Evolutionary conservation across 139 green algal species (phyloP).

Genomic region (Auxenochlorella pyrenoidosa): DNA sequence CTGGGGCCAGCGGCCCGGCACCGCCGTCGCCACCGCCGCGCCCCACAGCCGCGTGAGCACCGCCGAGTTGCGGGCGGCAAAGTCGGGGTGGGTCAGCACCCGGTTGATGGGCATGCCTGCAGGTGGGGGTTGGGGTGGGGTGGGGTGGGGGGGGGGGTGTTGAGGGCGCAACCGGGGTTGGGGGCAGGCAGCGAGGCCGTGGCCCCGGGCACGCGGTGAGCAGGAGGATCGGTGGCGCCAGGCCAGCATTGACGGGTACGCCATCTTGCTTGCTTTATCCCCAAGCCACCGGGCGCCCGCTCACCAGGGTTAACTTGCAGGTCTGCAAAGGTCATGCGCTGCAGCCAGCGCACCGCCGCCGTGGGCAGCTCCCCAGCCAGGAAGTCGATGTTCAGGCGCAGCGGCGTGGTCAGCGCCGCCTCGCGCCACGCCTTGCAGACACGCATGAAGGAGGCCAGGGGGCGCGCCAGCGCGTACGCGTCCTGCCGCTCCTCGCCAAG

Average conservation of each 20-base stretch:
- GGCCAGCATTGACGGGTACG: no score
- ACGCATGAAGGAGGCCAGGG: neutral
- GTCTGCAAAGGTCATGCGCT: slow-evolving; percentile 18
- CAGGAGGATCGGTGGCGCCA: no score
- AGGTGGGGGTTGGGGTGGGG: neutral
- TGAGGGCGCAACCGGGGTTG: neutral
- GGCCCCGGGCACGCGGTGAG: neutral
- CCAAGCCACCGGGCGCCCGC: neutral
- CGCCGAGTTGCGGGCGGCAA: slow-evolving; percentile 4
- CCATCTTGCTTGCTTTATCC: no score
- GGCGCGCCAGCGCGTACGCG: neutral
- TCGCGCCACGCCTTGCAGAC: slow-evolving; percentile 7
- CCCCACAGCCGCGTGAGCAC: slow-evolving; percentile 27
- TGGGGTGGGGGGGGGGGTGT: neutral
- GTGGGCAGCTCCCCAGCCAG: neutral
- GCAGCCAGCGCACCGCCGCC: slow-evolving; percentile 19
- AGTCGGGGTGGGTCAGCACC: slow-evolving; percentile 20
- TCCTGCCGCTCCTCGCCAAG: slow-evolving; percentile 21
- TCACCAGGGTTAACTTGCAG: slow-evolving; percentile 16
- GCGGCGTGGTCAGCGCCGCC: slow-evolving; percentile 7
- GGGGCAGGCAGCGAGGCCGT: neutral
- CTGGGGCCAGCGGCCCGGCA: slow-evolving; percentile 16
- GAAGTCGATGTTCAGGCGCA: slow-evolving; percentile 23
- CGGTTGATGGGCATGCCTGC: slow-evolving; percentile 16
- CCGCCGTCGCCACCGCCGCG: neutral